Evolutionary conservation across 1,139 yeast genomes (phyloP).

Genomic region (Debaryomyces sp.): DNA sequence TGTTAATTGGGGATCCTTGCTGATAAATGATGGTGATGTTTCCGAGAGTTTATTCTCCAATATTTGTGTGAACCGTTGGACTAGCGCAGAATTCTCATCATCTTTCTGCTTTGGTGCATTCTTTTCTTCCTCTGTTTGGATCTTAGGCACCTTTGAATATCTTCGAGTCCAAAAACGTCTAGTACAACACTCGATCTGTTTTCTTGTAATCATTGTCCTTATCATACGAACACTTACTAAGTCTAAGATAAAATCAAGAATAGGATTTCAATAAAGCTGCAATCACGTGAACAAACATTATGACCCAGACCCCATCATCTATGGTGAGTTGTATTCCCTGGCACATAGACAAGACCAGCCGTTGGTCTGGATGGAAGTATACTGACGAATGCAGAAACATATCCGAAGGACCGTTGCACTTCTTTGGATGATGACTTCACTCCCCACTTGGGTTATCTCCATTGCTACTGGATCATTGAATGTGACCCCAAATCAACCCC

Average conservation of each 20-base stretch:
- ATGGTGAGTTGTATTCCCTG: too few species aligned
- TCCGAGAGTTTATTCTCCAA: slow-evolving; percentile 28
- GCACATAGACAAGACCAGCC: too few species aligned
- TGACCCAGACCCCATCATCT: background rate
- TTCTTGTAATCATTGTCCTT: slow-evolving; percentile 1
- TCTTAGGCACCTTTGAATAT: background rate
- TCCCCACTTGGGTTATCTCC: background rate
- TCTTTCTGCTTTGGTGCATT: slow-evolving; percentile 6
- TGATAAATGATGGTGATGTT: slow-evolving; percentile 15
- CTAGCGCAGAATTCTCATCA: slow-evolving; percentile 21
- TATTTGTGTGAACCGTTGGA: slow-evolving; percentile 30
- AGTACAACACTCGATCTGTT: background rate
- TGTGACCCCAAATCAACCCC: background rate
- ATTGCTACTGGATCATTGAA: background rate
- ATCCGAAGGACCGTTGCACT: background rate
- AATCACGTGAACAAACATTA: background rate
- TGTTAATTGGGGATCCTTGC: slow-evolving; percentile 22
- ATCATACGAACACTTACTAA: background rate
- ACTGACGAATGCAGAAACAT: background rate
- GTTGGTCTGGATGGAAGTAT: background rate
- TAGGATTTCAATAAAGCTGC: background rate
- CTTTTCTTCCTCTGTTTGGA: background rate
- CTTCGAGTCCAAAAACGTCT: background rate
- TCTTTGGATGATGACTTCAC: background rate
- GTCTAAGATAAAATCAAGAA: background rate